Conservation (phyloP, 106 monocot species). For the Acorus calamus region DNA sequence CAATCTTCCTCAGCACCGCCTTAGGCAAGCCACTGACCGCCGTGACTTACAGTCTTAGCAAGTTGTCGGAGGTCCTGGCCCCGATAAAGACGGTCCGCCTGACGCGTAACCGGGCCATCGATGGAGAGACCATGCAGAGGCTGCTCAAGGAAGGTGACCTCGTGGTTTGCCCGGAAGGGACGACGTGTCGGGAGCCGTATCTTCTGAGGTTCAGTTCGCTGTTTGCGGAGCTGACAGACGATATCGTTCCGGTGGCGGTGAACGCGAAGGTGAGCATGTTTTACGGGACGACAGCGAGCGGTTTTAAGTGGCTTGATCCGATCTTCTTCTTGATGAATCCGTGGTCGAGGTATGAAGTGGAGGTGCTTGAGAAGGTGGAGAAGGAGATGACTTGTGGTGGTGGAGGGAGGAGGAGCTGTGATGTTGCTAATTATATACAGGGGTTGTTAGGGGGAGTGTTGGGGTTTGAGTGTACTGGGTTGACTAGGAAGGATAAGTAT, state of each 20-base stretch:
- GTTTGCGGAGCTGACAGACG: constrained; percentile 4
- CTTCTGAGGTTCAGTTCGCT: constrained; percentile 6
- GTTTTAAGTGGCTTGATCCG: constrained; percentile 9
- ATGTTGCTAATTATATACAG: too few species aligned
- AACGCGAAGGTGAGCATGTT: not conserved
- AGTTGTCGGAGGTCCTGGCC: not conserved
- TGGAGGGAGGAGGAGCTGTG: too few species aligned
- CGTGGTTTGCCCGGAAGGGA: constrained; percentile 1
- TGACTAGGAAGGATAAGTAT: too few species aligned
- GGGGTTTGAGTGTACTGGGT: too few species aligned
- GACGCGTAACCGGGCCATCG: not conserved
- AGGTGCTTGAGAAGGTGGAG: not conserved
- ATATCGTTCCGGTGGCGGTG: constrained; percentile 9
- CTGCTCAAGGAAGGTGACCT: not conserved
- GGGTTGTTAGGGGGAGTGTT: too few species aligned
- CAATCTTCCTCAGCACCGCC: not conserved
- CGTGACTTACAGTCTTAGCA: constrained; percentile 3
- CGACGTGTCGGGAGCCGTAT: constrained; percentile 1
- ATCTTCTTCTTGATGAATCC: constrained; percentile 2
- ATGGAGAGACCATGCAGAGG: not conserved
- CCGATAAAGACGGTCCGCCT: not conserved
- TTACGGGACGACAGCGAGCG: constrained; percentile 12
- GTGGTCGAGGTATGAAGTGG: not conserved
- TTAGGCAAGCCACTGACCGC: not conserved
- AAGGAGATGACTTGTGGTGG: too few species aligned